These are phyloP conservation scores for Stephania yunnanensis DNA, from an alignment of 164 flowering plant species.

Conservation along the genomic window DNA sequence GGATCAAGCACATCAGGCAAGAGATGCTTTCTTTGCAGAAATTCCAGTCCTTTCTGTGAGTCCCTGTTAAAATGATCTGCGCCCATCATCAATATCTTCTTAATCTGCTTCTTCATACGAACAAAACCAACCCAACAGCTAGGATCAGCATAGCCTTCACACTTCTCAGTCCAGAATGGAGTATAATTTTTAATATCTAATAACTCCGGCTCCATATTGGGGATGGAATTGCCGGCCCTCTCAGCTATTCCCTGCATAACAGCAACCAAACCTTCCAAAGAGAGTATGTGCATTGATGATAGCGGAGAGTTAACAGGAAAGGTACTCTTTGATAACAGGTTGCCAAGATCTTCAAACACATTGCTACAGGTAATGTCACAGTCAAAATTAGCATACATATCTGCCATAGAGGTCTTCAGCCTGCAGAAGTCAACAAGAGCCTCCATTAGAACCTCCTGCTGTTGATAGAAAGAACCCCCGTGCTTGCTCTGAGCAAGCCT, in stretches of 20 bases:
- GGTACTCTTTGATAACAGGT: constrained; percentile 34
- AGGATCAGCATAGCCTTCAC: constrained; percentile 32
- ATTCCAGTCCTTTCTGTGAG: constrained; percentile 37
- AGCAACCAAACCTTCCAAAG: constrained; percentile 38
- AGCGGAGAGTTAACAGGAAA: constrained; percentile 39
- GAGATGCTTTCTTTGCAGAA: constrained; percentile 31
- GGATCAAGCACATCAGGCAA: constrained; percentile 38
- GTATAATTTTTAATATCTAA: constrained; percentile 21
- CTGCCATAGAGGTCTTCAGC: constrained; percentile 32
- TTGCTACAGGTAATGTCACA: constrained; percentile 35
- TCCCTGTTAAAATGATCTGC: constrained; percentile 35
- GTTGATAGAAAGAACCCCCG: constrained; percentile 32
- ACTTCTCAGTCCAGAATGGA: constrained; percentile 36
- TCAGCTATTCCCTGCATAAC: constrained; percentile 38
- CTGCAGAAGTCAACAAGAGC: constrained; percentile 44
- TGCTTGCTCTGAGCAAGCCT: constrained; percentile 35
- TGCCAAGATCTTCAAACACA: constrained; percentile 36
- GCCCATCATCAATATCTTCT: constrained; percentile 28
- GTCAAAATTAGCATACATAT: constrained; percentile 43
- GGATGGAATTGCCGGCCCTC: constrained; percentile 22
- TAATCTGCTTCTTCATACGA: constrained; percentile 28
- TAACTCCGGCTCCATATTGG: constrained; percentile 12
- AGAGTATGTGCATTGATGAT: constrained; percentile 35
- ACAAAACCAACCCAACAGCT: constrained; percentile 31
- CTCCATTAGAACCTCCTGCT: constrained; percentile 42